A percentile compares a stretch with the other conserved stretches of the same genome.
Evolutionary conservation across 345 rosid genomes (phyloP).

Genomic region (Dimocarpus longan): DNA sequence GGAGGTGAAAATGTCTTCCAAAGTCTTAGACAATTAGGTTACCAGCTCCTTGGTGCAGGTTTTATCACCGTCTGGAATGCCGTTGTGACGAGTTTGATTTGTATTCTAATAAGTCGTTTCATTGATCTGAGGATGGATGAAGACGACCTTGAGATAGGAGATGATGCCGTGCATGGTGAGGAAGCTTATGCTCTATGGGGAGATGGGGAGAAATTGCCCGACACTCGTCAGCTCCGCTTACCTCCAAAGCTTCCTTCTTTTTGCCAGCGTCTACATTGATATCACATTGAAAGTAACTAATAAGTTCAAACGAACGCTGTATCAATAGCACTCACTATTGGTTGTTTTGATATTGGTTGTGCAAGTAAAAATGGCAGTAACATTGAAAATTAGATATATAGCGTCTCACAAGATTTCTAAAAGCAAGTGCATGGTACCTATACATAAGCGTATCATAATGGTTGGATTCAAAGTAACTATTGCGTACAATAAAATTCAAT

Average conservation of each 20-base stretch:
- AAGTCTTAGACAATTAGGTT: slow-evolving; percentile 39
- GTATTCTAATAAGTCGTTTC: slow-evolving; percentile 45
- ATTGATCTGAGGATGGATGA: slow-evolving; percentile 57
- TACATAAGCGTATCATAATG: background rate
- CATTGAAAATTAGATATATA: background rate
- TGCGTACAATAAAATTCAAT: background rate
- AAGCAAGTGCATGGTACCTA: background rate
- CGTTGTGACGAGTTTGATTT: slow-evolving; percentile 49
- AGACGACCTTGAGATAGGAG: slow-evolving; percentile 63
- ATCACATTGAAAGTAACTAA: background rate
- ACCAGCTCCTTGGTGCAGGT: slow-evolving; percentile 45
- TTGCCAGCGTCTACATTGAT: slow-evolving; percentile 20
- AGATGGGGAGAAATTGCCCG: slow-evolving; percentile 41
- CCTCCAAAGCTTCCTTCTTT: slow-evolving; percentile 30
- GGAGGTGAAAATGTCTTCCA: background rate
- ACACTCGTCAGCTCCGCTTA: slow-evolving; percentile 17
- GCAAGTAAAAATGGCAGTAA: background rate
- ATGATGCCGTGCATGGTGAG: slow-evolving; percentile 67
- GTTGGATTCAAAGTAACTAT: background rate
- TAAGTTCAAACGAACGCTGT: slow-evolving; percentile 2
- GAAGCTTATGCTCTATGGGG: slow-evolving; percentile 65
- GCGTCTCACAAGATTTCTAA: background rate
- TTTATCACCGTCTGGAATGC: slow-evolving; percentile 52
- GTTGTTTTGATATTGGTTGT: background rate
- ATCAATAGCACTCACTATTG: background rate